A percentile compares a stretch with the other conserved stretches of the same genome.
These are phyloP conservation scores for Apiospora marii DNA, from an alignment of 2,329 filamentous ascomycete genomes.

Conservation along the genomic window DNA sequence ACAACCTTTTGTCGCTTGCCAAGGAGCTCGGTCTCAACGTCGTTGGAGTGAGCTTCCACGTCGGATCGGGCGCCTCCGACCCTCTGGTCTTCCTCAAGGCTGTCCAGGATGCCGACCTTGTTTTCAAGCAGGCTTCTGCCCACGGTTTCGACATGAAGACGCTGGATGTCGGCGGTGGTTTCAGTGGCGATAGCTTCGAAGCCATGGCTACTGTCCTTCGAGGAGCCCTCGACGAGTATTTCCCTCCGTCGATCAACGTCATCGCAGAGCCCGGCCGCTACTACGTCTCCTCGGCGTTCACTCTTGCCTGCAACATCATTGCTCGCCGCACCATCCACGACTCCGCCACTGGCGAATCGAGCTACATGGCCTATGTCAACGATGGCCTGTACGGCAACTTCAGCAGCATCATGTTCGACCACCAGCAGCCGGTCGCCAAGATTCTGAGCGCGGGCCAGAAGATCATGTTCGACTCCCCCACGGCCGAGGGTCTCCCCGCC, in stretches of 20 bases:
- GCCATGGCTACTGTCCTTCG: constrained; percentile 84
- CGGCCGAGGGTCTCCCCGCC: constrained; percentile 55
- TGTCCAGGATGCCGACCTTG: constrained; percentile 84
- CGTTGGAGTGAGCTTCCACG: constrained; percentile 96
- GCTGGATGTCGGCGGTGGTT: constrained; percentile 93
- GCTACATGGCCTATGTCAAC: constrained; percentile 98
- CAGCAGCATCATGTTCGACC: constrained; percentile 98
- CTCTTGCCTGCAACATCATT: constrained; percentile 94
- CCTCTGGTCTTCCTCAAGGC: constrained; percentile 91
- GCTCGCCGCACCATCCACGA: constrained; percentile 88
- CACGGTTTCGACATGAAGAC: constrained; percentile 85
- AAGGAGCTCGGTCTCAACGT: constrained; percentile 86
- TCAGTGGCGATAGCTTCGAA: constrained; percentile 90
- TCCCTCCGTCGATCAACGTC: constrained; percentile 81
- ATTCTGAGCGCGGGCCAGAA: constrained; percentile 72
- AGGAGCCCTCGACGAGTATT: constrained; percentile 83
- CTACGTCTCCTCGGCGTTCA: constrained; percentile 94
- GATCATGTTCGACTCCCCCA: constrained; percentile 64
- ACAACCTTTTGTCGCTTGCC: constrained; percentile 79
- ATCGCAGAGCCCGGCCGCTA: constrained; percentile 97
- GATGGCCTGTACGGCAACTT: constrained; percentile 99
- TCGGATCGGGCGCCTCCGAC: constrained; percentile 94
- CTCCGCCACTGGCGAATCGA: constrained; percentile 68
- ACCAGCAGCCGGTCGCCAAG: constrained; percentile 88
- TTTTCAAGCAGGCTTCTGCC: constrained; percentile 84